Conservation (phyloP, 2,329 filamentous ascomycete genomes). For the Alternaria conjuncta region DNA sequence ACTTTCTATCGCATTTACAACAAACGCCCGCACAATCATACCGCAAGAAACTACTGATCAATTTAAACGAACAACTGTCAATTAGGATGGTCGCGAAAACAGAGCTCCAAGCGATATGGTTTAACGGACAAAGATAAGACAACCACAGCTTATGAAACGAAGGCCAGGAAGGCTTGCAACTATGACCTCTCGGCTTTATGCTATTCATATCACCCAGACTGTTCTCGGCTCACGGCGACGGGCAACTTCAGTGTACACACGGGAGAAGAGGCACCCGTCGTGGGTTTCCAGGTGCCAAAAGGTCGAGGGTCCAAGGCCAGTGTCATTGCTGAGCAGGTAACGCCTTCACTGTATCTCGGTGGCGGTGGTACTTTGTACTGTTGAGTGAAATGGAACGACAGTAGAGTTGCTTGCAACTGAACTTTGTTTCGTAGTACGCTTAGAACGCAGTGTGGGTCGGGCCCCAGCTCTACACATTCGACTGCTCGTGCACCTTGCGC, state of each 20-base stretch:
- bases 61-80: too few relatives aligned
- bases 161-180: not conserved
- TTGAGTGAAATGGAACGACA: not conserved
- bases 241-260: not conserved
- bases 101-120: not conserved
- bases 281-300: conserved; percentile 9
- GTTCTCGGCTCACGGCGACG: not conserved
- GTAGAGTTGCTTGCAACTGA: not conserved
- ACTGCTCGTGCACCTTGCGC: not conserved
- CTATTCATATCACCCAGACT: not conserved
- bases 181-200: not conserved
- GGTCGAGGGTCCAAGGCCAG: not conserved
- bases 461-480: not conserved
- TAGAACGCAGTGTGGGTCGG: not conserved
- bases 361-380: not conserved
- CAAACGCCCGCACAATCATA: not conserved
- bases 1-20: not conserved
- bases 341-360: not conserved
- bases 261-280: not conserved
- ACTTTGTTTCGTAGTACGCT: not conserved
- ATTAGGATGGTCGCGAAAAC: not conserved
- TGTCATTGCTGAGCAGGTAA: not conserved
- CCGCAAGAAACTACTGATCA: not conserved
- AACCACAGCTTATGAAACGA: not conserved
- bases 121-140: not conserved